Base-by-base conservation (phyloP, 2,329 filamentous ascomycete genomes). In the Fusarium sp. region DNA sequence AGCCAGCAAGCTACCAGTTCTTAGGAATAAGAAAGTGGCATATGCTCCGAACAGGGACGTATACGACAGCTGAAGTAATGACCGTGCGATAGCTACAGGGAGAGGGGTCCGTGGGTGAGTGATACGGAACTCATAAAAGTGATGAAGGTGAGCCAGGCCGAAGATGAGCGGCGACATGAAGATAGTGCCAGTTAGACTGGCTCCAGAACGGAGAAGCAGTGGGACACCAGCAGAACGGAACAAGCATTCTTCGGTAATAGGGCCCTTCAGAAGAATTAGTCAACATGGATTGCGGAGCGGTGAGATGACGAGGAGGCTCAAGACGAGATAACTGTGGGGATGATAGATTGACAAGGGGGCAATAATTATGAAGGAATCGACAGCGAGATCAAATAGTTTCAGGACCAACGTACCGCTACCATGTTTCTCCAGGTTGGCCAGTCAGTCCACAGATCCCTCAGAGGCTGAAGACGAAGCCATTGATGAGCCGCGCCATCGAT, bases 41-140 rank as follows among this genome's bases (percentile, higher is more conserved):
- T 96, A 98, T 82, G 94, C 95, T 70, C 96, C 96, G 79, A 99
- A 99, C 10, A 98, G 83, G 12, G 94, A 95, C 0, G 96, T 99
- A 83, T 97, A 99, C 8, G 88, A 86, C 78, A 99, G 92, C 81
- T 98, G 96, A 74, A 98, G 88, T 17, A 95, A 74, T 5, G 94
- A 94, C 56, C 94, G 91, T 34, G 93, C 79, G 11, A 96, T 78
- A 12, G 92, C 90, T 5, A 89, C 86, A 2, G 87, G 74, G 18
- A 91, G 79, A 2, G 93, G 89, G 4, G 92, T 90, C 71, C 90
- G 86, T 14, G 94, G 94, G 77, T 97, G 90, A 3, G 93, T 94
- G 65, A 97, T 86, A 64, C 93, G 89, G 83, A 97, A 98, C 84
- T 98, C 96, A 85, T 98, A 97, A 81, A 97, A 94, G 84, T 99